Evolutionary conservation across 2,329 filamentous ascomycete genomes (phyloP).

Genomic region (Ceratocystis cubensis): DNA sequence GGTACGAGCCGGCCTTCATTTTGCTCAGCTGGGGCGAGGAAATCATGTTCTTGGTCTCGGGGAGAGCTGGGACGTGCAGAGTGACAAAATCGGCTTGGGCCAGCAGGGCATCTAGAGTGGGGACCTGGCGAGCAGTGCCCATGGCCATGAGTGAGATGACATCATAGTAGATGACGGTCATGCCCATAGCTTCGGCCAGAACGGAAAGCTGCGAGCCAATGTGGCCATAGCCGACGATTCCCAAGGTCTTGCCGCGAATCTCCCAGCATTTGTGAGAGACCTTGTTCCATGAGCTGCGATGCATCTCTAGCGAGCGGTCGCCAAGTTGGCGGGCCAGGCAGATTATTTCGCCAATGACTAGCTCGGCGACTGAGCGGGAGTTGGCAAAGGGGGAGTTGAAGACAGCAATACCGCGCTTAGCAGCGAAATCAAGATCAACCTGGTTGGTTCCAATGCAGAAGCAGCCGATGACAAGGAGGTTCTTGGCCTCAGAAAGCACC

Average conservation of each 20-base stretch:
- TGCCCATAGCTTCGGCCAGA: conserved; percentile 91
- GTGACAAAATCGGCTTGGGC: conserved; percentile 80
- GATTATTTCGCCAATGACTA: conserved; percentile 92
- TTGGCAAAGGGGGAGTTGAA: conserved; percentile 99
- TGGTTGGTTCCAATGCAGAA: conserved; percentile 99
- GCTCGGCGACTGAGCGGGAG: conserved; percentile 88
- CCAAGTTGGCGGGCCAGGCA: conserved; percentile 79
- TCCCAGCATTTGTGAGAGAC: conserved; percentile 96
- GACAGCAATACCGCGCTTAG: conserved; percentile 77
- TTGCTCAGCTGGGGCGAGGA: conserved; percentile 61
- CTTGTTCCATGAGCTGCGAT: conserved; percentile 94
- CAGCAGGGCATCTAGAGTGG: conserved; percentile 63
- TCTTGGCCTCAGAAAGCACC: conserved; percentile 79
- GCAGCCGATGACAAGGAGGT: conserved; percentile 89
- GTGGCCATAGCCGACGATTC: conserved; percentile 93
- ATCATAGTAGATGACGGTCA: conserved; percentile 96
- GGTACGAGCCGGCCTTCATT: conserved; percentile 88
- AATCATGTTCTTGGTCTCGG: conserved; percentile 90
- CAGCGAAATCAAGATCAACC: conserved; percentile 74
- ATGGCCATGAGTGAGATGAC: conserved; percentile 88
- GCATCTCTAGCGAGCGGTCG: conserved; percentile 88
- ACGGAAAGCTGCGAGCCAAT: conserved; percentile 95
- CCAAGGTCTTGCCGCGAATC: conserved; percentile 88
- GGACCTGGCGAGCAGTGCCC: conserved; percentile 74
- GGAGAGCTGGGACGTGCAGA: conserved; percentile 82